A percentile compares a stretch with the other conserved stretches of the same genome.
Conservation (phyloP, 129 eudicot species). For the Saposhnikovia divaricata region DNA sequence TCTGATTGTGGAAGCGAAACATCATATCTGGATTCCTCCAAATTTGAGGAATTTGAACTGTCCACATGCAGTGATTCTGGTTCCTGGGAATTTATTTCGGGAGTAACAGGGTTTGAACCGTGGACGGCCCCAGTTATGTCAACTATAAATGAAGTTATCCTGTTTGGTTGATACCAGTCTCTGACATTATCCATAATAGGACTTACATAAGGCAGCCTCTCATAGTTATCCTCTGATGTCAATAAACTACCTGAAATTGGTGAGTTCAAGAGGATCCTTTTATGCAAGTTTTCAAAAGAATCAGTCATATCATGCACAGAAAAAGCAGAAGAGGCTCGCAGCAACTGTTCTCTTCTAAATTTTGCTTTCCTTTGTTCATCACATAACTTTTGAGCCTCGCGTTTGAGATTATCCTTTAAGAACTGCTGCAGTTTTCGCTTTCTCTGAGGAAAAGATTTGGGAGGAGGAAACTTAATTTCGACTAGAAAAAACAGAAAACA, state of each 20-base stretch:
- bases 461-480: background rate
- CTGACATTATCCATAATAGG: constrained; percentile 7
- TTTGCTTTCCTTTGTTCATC: constrained; percentile 12
- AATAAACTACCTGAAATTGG: constrained; percentile 23
- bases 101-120: constrained; percentile 24
- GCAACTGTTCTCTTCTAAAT: constrained; percentile 10
- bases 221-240: constrained; percentile 20
- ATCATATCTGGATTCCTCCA: background rate
- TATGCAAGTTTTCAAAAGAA: constrained; percentile 3
- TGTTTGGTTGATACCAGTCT: constrained; percentile 3
- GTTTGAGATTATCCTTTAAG: constrained; percentile 20
- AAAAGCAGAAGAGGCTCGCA: constrained; percentile 27
- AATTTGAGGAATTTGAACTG: background rate
- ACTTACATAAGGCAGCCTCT: constrained; percentile 10
- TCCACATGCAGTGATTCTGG: constrained; percentile 6
- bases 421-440: constrained; percentile 38
- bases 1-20: constrained; percentile 18
- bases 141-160: constrained; percentile 11
- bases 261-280: constrained; percentile 12
- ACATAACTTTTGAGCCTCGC: constrained; percentile 8
- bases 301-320: constrained; percentile 19
- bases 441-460: constrained; percentile 24
- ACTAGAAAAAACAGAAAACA: background rate
- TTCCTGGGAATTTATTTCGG: constrained; percentile 11
- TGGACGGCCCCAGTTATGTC: constrained; percentile 29